Conservation (phyloP, 169 alveolate genomes). For the Amoebophrya sp. region DNA sequence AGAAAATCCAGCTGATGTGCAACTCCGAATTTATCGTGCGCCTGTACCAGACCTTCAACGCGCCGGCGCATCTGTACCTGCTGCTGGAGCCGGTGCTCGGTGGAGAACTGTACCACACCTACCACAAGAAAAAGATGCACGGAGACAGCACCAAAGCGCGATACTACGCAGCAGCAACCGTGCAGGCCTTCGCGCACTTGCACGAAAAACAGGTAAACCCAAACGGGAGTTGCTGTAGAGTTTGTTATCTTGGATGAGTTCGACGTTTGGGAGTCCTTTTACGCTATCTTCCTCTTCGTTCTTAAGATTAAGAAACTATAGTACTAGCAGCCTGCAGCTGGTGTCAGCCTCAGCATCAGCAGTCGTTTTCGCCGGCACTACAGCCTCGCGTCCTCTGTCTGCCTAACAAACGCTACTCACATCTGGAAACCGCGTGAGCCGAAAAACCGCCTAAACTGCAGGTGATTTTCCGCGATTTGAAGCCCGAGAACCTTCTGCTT, state of each 20-base stretch:
- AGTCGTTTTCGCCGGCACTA: too few species aligned
- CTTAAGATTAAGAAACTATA: too few species aligned
- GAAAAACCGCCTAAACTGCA: too few species aligned
- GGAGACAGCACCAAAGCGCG: conserved; percentile 49
- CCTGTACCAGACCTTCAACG: not conserved
- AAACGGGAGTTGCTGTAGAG: too few species aligned
- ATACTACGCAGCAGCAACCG: conserved; percentile 65
- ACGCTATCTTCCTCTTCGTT: too few species aligned
- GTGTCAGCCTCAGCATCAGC: too few species aligned
- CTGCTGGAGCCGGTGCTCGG: not conserved
- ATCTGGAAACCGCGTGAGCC: too few species aligned
- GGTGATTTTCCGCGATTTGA: conserved; percentile 81
- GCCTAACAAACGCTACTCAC: too few species aligned
- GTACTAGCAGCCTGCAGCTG: too few species aligned
- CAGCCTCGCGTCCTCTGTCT: too few species aligned
- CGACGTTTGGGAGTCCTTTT: too few species aligned
- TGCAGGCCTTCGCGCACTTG: conserved; percentile 57
- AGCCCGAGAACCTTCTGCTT: conserved; percentile 87
- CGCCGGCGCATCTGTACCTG: not conserved
- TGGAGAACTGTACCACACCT: not conserved
- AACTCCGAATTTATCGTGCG: not conserved
- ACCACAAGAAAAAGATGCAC: not conserved
- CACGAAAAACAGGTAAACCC: conserved; percentile 51
- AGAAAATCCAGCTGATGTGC: conserved; percentile 3
- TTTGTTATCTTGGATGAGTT: too few species aligned